Evolutionary conservation across 495 filamentous ascomycete genomes (phyloP).

Genomic region (Penicillium maclennaniae): DNA sequence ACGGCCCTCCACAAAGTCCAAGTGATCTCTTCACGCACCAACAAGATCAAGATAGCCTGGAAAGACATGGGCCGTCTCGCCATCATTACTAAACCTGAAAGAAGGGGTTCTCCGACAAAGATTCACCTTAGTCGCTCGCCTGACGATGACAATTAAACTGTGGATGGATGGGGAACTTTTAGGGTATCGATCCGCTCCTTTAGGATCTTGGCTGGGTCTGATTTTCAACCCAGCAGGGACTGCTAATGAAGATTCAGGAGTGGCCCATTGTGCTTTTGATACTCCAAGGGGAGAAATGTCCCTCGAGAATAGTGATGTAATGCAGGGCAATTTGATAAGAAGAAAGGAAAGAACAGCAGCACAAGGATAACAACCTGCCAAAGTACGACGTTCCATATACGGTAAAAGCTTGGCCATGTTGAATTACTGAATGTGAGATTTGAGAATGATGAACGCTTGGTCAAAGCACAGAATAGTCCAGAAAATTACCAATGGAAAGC

Average conservation of each 20-base stretch:
- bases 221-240: slow-evolving; percentile 4
- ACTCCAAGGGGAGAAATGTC: not conserved
- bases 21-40: no score
- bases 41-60: no score
- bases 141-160: no score
- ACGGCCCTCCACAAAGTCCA: no score
- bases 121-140: no score
- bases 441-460: not conserved
- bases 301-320: not conserved
- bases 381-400: not conserved
- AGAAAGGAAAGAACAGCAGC: not conserved
- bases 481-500: not conserved
- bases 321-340: not conserved
- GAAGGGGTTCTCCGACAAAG: no score
- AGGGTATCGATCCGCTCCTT: slow-evolving; percentile 1
- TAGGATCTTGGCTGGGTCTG: slow-evolving; percentile 2
- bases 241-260: not conserved
- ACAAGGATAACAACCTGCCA: not conserved
- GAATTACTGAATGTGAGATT: not conserved
- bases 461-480: not conserved
- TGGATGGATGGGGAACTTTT: no score
- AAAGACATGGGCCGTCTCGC: no score
- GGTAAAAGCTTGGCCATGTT: no score
- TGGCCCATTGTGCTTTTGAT: not conserved
- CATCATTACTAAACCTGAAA: no score